These are phyloP conservation scores for Naganishia liquefaciens DNA, from an alignment of 1,284 basidiomycete genomes.

Conservation along the genomic window DNA sequence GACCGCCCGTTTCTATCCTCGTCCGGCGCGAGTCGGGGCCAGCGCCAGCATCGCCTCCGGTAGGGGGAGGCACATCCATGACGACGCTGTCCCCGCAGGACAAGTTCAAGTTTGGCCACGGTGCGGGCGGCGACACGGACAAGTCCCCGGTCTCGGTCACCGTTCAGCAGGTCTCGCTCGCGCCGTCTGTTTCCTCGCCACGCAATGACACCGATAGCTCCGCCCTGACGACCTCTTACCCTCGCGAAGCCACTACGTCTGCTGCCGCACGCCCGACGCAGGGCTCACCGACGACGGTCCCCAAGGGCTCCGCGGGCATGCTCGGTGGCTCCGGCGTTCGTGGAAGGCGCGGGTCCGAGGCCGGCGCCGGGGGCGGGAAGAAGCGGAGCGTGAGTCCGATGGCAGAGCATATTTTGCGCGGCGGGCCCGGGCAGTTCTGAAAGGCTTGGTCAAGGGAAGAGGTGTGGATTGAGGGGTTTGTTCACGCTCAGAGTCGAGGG, in stretches of 20 bases:
- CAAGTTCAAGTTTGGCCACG: slow-evolving; percentile 10
- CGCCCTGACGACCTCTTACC: neutral
- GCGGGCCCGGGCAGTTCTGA: slow-evolving; percentile 25
- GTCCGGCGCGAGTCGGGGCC: slow-evolving; percentile 14
- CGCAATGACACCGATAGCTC: neutral
- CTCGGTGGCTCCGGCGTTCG: neutral
- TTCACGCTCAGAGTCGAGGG: too few species aligned
- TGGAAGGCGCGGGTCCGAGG: slow-evolving; percentile 1
- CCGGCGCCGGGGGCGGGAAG: slow-evolving; percentile 7
- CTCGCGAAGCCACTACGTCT: neutral
- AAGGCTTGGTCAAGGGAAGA: too few species aligned
- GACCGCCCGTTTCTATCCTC: slow-evolving; percentile 9
- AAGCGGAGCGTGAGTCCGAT: slow-evolving; percentile 26
- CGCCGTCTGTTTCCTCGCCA: neutral
- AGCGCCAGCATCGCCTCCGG: slow-evolving; percentile 1
- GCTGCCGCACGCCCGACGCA: neutral
- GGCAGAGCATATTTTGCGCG: slow-evolving; percentile 25
- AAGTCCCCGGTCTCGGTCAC: slow-evolving; percentile 10
- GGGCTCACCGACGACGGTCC: neutral
- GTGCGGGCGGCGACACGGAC: neutral
- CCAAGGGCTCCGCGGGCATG: neutral
- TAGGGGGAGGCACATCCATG: neutral
- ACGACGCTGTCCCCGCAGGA: neutral
- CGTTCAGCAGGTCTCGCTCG: slow-evolving; percentile 20
- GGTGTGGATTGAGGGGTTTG: too few species aligned